Evolutionary conservation across 352 stramenopile genomes (phyloP), one percentile per base, ranked within the genome.

Genomic region (Phytophthora macrochlamydospora): DNA sequence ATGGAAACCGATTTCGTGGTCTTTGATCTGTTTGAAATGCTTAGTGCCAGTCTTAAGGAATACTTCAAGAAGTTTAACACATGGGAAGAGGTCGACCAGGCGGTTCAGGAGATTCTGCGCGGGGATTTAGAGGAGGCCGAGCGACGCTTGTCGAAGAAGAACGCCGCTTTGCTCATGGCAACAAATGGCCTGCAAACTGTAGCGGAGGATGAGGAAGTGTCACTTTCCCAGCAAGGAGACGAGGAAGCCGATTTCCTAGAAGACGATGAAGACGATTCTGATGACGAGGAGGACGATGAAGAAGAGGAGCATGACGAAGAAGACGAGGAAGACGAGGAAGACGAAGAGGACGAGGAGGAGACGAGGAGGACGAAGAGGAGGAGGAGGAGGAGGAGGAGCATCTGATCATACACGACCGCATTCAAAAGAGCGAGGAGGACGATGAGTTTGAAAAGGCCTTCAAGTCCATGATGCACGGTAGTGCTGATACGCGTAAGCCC

Each of bases 1-100:
- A 87, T 97, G 45, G 97, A 99, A 56, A 97, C 97, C 32, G 87
- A 98, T 55, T 98, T 97, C 74, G 78, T 94, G 37, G 83, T 97
- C 43, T 77, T 90, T 6, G 85, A 98, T 50, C 61, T 93, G 7
- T 90, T 93, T 51, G 87, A 97, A 24, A 66, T 85, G 38, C 71
- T 97, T 6, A 38, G 69, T 0, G 62, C 48, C 11, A 86, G 59
- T 40, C 35, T 92, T 18, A 89, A 87, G 56, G 87, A 95, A 14
- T 74, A 92, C 18, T 87, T 93, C 46, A 73, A 77, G 51, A 81
- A 79, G 32, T 88, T 83, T 54, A 82, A 90, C 37, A 87, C 65
- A n/a, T 96, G 85, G 85, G 86, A 92, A 37, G 82, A 93, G 35
- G 88, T 83, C 1, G 85, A 96, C 42, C 38, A 71, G 7, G 86